Evolutionary conservation across 2,329 filamentous ascomycete genomes (phyloP).

Genomic region (Gliomastix tumulicola): DNA sequence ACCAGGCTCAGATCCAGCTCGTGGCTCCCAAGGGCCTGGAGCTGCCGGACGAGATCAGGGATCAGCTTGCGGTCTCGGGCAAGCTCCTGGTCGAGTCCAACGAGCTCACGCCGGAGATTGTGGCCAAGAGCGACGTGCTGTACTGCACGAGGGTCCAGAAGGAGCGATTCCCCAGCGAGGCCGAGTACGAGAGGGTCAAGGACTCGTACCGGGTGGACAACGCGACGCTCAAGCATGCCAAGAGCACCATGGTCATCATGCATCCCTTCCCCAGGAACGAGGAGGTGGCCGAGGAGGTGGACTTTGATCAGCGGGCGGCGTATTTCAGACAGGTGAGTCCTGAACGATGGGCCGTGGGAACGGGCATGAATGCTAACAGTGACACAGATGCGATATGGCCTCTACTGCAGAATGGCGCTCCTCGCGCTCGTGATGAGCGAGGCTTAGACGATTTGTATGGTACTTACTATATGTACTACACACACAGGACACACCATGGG

Average conservation of each 20-base stretch:
- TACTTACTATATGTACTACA: not conserved
- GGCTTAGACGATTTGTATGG: slow-evolving; percentile 5
- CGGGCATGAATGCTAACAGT: not conserved
- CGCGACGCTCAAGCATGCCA: slow-evolving; percentile 80
- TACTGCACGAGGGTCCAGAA: slow-evolving; percentile 98
- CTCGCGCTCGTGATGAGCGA: slow-evolving; percentile 77
- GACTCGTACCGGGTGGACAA: slow-evolving; percentile 87
- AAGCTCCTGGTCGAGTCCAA: slow-evolving; percentile 72
- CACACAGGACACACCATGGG: not conserved
- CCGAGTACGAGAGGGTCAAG: slow-evolving; percentile 82
- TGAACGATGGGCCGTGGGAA: not conserved
- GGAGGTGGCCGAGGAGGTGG: slow-evolving; percentile 91
- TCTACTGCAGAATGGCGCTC: slow-evolving; percentile 97
- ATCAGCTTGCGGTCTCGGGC: slow-evolving; percentile 64
- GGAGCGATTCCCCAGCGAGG: slow-evolving; percentile 80
- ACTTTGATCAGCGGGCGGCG: slow-evolving; percentile 92
- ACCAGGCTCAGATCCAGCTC: slow-evolving; percentile 89
- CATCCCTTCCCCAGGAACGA: slow-evolving; percentile 91
- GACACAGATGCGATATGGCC: slow-evolving; percentile 85
- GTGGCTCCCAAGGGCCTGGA: slow-evolving; percentile 75
- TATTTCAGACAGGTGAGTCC: slow-evolving; percentile 96
- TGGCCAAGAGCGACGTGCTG: slow-evolving; percentile 81
- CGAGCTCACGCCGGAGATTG: slow-evolving; percentile 76
- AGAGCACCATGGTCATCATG: slow-evolving; percentile 89
- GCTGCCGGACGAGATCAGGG: slow-evolving; percentile 68